Base-by-base conservation (phyloP, 2,329 filamentous ascomycete genomes). In the Chalara sp. region DNA sequence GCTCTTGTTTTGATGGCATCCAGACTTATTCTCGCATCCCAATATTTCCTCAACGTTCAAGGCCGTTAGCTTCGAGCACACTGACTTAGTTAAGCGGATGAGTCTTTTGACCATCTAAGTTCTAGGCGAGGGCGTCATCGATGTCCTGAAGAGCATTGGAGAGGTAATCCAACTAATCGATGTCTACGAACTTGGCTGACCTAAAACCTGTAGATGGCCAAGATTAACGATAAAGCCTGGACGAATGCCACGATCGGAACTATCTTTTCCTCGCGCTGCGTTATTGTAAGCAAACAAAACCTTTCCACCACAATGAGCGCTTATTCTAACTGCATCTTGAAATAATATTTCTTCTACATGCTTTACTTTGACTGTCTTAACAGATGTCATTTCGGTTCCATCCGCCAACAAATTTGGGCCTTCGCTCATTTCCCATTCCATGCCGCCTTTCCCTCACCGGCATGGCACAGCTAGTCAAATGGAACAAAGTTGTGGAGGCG, bases 41-140 rank as follows among this genome's bases (percentile, higher is more conserved):
- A 43, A 37, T 1, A 48, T 62, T 7, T 56, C 58, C 3, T 54
- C 55, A 5, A 50, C 30, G 8, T 61, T 53, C 53, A 56, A 61
- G 31, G 58, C 58, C n/a, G 31, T 81, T 8, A 74, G 73, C 44
- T 79, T 82, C 60, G 74, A 79, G 61, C 70, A 76, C 46, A 81
- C 76, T 1, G 76, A 80, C 63, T 65, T 81, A 32, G 77, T 79
- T 55, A 74, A 80, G 58, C 70, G 79, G 28, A 78, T 82, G 75
- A 75, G 75, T 12, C 65, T 81, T 5, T 68, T 81, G 13, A 81
- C 78, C 0, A 67, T 82, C 35, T 81, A 81, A 47, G 79, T 82
- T 32, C 47, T 61, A n/a, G 60, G 56, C 6, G 60, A 61, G 32
- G 59, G 59, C 21, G 50, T 60, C n/a, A 62, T 62, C n/a, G 55